Evolutionary conservation across 495 filamentous ascomycete species (phyloP).

Genomic region (Margaritispora aquatica): DNA sequence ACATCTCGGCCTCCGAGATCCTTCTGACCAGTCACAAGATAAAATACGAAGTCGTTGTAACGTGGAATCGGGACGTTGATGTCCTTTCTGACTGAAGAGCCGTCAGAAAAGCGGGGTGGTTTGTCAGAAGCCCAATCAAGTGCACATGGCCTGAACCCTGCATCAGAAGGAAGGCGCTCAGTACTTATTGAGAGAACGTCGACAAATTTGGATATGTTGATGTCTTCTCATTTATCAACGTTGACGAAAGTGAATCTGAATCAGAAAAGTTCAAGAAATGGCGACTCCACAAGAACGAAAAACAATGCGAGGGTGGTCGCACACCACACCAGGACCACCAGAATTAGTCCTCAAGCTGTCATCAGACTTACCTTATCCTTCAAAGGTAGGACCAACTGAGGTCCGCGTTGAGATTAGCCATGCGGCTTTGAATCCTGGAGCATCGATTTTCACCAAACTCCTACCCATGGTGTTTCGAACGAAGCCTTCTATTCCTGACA

Average conservation of each 20-base stretch:
- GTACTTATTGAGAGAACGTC: not conserved
- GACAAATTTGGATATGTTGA: not conserved
- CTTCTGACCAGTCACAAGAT: not conserved
- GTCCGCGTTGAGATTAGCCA: constrained; percentile 32
- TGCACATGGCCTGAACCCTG: not conserved
- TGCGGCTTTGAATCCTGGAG: constrained; percentile 37
- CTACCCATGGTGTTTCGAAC: constrained; percentile 28
- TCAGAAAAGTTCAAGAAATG: not conserved
- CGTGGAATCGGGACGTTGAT: not conserved
- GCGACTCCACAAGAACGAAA: not conserved
- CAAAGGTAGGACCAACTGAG: constrained; percentile 16
- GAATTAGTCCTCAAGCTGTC: constrained; percentile 20
- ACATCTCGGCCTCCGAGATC: not conserved
- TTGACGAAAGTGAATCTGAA: no score
- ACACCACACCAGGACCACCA: constrained; percentile 15
- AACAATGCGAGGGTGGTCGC: constrained; percentile 28
- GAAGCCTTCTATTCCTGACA: constrained; percentile 30
- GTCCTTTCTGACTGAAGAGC: not conserved
- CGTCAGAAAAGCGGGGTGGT: not conserved
- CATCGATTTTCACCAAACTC: constrained; percentile 28
- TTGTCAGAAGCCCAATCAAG: not conserved
- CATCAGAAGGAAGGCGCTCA: not conserved
- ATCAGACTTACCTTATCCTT: constrained; percentile 22
- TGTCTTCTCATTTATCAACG: not conserved
- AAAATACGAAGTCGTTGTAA: not conserved